Base-by-base conservation (phyloP, 2,329 filamentous ascomycete genomes). In the Anisogramma anomala region DNA sequence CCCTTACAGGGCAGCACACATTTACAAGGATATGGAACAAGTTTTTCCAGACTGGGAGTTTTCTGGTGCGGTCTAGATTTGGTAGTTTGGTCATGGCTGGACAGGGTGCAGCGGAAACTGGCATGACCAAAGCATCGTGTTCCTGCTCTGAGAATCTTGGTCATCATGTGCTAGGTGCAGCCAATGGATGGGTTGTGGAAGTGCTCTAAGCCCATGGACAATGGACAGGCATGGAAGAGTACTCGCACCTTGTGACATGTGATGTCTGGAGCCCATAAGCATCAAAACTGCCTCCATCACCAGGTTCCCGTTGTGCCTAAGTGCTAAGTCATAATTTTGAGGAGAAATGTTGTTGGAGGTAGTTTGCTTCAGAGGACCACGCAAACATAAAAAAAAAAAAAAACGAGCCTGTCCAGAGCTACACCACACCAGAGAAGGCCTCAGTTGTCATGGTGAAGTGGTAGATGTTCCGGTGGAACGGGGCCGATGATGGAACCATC, bases 151-250 rank as follows among this genome's bases (percentile, higher is more conserved):
- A 44, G 44, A 25, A 30, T 33, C 34, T 39, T 36, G 36, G 36
- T 43, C 39, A 39, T 33, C 33, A 43, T 45, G 47, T 47, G 52
- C 51, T 53, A 47, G 54, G 52, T 56, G 54, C 58, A 57, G 55
- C 56, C 54, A 50, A 39, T 34, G 44, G 38, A 54, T 51, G 56
- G 55, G 55, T 56, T 50, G n/a, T n/a, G 55, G 56, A 59, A 58
- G 55, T 53, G 55, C 56, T 57, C 56, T 51, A 55, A 53, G 53
- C 54, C 51, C 51, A 42, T 52, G 48, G 39, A 51, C 50, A 56
- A 54, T 53, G 52, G 53, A 56, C 53, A 52, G 50, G 47, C 54
- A 56, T 55, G 48, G 44, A 44, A 44, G 33, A 39, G 41, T 13
- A 25, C 36, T 17, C 3, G 14, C 6, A 13, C 13, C 14, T 4